Percentiles rank a stretch among this genome's conserved stretches.
phyloP scores from a whole-genome alignment of 2,329 filamentous ascomycete species.

The Pseudogymnoascus sp. region DNA sequence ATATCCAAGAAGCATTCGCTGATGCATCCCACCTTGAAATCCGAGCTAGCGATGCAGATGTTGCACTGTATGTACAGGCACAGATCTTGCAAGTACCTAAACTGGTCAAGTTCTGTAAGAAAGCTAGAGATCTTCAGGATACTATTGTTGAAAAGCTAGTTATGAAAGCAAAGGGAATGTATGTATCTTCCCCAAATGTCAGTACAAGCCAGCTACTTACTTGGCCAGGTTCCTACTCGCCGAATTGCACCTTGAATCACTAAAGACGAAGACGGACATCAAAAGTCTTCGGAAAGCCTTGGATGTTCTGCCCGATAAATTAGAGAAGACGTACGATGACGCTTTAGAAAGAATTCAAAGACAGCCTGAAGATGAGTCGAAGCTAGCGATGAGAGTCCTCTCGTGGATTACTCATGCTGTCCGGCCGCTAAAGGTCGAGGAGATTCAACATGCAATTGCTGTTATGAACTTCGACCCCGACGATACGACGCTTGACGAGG shows the following conservation, averaged over 20 bases:
- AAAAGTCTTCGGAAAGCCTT: neutral
- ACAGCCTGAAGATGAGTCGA: neutral
- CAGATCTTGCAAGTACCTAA: neutral
- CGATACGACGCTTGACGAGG: neutral
- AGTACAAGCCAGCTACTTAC: neutral
- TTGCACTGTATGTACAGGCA: neutral
- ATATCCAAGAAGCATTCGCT: conserved; percentile 52
- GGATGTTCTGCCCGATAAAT: neutral
- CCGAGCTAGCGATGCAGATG: neutral
- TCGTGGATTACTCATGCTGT: neutral
- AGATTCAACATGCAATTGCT: neutral
- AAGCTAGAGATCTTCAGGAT: neutral
- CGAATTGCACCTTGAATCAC: neutral
- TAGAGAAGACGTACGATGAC: neutral
- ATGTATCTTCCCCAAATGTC: neutral
- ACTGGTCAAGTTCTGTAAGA: neutral
- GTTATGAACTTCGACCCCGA: neutral
- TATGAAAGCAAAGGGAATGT: neutral
- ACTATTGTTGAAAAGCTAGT: neutral
- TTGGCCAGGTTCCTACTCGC: neutral
- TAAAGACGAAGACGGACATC: neutral
- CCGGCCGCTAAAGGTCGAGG: neutral
- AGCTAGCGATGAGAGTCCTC: neutral
- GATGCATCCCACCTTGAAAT: neutral
- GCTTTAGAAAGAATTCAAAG: neutral